Evolutionary conservation across 768 basidiomycete genomes (phyloP), one percentile per base, ranked within the genome.

Genomic region (Terana coerulea): DNA sequence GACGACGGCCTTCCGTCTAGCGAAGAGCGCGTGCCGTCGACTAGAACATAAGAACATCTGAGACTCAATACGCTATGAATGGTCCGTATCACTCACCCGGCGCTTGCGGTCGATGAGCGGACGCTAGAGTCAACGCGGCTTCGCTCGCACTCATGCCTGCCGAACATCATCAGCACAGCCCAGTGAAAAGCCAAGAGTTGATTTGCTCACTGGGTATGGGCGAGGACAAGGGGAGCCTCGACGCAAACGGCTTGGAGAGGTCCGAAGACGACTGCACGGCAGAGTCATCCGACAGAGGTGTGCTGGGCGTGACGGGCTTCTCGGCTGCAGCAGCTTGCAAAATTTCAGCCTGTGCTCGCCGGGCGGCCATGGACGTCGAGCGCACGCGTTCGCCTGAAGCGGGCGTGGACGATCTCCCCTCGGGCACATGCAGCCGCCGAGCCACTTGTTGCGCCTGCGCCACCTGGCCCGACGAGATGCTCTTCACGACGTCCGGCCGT

Each of bases 401-500:
- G 2, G 74, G 75, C 0, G 73, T 72, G 2, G 61, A 61, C 2
- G 61, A 62, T 30, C 76, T 66, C 19, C 75, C 75, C 46, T 77
- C 74, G 0, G 77, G 77, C 15, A 78, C 75, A 53, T 79, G 75
- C 45, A 78, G 59, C 21, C 71, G 70, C 22, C 72, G 69, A 19
- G 78, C 77, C 14, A 78, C 71, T 41, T 64, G 67, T 54, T 75
- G 72, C 6, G 77, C 77, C 54, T 79, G 78, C 2, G 63, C 74
- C 2, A 67, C 69, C 63, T 78, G 77, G 33, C 74, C 78, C 1
- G 61, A 63, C 15, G 74, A 70, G 28, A 78, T 69, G n/a, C 68
- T 71, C 58, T 70, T 74, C 21, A 72, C 76, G 22, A 68, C 72
- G 47, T 87, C 81, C 1, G 88, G 84, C 36, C 84, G 75, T 52